Evolutionary conservation across 768 basidiomycete species (phyloP).

Genomic region (Lactarius evosmus): DNA sequence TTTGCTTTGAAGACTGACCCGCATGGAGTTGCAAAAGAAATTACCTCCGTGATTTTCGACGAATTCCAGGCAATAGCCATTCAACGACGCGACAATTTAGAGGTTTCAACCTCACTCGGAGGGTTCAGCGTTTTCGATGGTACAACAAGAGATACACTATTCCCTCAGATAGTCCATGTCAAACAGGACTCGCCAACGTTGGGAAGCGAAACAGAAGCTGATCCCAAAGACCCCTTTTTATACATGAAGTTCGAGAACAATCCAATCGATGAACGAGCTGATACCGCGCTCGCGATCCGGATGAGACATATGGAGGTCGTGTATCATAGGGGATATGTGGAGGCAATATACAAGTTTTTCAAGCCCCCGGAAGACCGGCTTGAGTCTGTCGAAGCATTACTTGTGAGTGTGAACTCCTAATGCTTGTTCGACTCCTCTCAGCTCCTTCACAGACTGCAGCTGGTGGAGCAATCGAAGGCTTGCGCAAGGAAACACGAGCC

Average conservation of each 20-base stretch:
- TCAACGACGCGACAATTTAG: slow-evolving; percentile 84
- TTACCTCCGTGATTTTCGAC: slow-evolving; percentile 86
- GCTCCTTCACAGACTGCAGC: slow-evolving; percentile 65
- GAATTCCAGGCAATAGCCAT: slow-evolving; percentile 78
- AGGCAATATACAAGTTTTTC: slow-evolving; percentile 88
- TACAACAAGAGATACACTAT: slow-evolving; percentile 73
- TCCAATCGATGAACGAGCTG: slow-evolving; percentile 87
- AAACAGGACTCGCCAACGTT: slow-evolving; percentile 31
- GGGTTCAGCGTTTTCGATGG: slow-evolving; percentile 89
- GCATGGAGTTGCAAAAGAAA: slow-evolving; percentile 57
- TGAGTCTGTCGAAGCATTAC: slow-evolving; percentile 89
- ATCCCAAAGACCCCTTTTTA: slow-evolving; percentile 65
- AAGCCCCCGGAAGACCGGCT: slow-evolving; percentile 92
- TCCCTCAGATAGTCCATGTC: slow-evolving; percentile 89
- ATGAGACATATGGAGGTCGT: slow-evolving; percentile 97
- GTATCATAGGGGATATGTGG: slow-evolving; percentile 91
- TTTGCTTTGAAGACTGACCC: slow-evolving; percentile 80
- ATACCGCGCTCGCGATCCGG: slow-evolving; percentile 81
- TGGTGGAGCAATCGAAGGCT: slow-evolving; percentile 87
- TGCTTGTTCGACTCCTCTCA: slow-evolving; percentile 12
- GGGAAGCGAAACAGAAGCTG: slow-evolving; percentile 21
- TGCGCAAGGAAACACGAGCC: slow-evolving; percentile 90
- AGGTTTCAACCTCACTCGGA: slow-evolving; percentile 78
- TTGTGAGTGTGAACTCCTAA: slow-evolving; percentile 48
- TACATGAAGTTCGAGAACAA: slow-evolving; percentile 88